Base-by-base conservation (phyloP, 2,329 filamentous ascomycete genomes). In the Nothophoma quercina region DNA sequence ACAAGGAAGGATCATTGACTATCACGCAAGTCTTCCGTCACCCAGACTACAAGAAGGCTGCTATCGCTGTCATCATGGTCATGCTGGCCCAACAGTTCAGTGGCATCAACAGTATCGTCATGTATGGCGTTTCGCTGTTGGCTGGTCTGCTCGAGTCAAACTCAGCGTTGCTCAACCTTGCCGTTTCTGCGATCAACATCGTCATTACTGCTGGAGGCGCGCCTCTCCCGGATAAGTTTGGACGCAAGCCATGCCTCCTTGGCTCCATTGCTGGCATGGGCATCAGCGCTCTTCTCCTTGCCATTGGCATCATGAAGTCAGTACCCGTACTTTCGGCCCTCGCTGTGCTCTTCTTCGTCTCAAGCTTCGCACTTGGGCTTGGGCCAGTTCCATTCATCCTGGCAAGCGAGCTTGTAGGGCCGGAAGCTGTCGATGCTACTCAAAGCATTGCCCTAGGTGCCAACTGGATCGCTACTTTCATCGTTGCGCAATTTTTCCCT, bases 341-440 rank as follows among this genome's bases (percentile, higher is more conserved):
- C 0, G 86, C 91, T 0, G 92, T 96, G 0, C 80, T 97, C 9
- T 77, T 88, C 21, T 99, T 98, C 67, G 95, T 98, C 2, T 88
- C 85, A 4, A 91, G 89, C 68, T 99, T 97, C 64, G 95, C 90
- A 0, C 84, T 96, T 12, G 95, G 95, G 0, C 83, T 99, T 0
- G 95, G 95, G 0, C 95, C 95, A 0, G 91, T 99, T 0, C 95
- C 95, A 0, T 99, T 98, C 74, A 96, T 98, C 61, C 82, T 99
- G 38, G 88, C 93, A 0, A 93, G 90, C 1, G 95, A 98, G 75
- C 84, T 98, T 2, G 95, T 98, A 1, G 89, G 88, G 0, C 88
- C 91, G 10, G 91, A 96, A 70, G 95, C 93, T 0, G 92, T 97
- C 0, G 93, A 93, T 1, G 91, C 93, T 0, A 89, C 91, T 0